These are phyloP conservation scores for Xylaria curta DNA, from an alignment of 495 filamentous ascomycete genomes.

Conservation along the genomic window DNA sequence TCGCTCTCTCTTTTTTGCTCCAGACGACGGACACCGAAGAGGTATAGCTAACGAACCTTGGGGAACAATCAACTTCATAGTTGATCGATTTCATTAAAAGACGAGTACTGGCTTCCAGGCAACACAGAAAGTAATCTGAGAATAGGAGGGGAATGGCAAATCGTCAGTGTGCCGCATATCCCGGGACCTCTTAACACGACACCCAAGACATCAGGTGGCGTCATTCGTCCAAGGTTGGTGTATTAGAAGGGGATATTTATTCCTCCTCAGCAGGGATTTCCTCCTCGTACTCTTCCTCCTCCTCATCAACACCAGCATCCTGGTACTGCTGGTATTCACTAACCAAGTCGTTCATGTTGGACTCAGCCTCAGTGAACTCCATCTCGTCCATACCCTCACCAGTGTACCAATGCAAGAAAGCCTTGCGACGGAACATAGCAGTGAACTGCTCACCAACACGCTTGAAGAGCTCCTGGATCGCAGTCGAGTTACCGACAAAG, in stretches of 20 bases:
- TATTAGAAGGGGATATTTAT: constrained; percentile 35
- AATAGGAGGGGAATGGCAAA: constrained; percentile 37
- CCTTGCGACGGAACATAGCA: constrained; percentile 99
- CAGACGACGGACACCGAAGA: constrained; percentile 38
- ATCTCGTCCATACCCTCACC: constrained; percentile 99
- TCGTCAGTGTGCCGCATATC: constrained; percentile 26
- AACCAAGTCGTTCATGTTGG: constrained; percentile 99
- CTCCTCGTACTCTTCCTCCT: constrained; percentile 71
- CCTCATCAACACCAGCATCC: constrained; percentile 85
- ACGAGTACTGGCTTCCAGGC: constrained; percentile 39
- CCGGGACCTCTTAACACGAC: neutral
- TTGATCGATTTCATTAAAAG: constrained; percentile 37
- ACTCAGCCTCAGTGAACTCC: constrained; percentile 99
- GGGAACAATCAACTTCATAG: constrained; percentile 33
- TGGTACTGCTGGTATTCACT: constrained; percentile 99
- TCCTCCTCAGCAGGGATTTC: constrained; percentile 49
- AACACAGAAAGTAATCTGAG: constrained; percentile 36
- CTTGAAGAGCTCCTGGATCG: constrained; percentile 99
- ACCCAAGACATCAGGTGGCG: neutral
- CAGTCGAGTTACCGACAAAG: constrained; percentile 99
- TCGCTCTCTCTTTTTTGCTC: constrained; percentile 31
- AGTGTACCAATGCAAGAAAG: constrained; percentile 99
- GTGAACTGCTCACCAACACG: constrained; percentile 99
- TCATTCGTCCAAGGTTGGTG: constrained; percentile 32
- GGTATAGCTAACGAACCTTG: constrained; percentile 42